Conservation (phyloP, 75 land plant genomes). For the Picea glauca region DNA sequence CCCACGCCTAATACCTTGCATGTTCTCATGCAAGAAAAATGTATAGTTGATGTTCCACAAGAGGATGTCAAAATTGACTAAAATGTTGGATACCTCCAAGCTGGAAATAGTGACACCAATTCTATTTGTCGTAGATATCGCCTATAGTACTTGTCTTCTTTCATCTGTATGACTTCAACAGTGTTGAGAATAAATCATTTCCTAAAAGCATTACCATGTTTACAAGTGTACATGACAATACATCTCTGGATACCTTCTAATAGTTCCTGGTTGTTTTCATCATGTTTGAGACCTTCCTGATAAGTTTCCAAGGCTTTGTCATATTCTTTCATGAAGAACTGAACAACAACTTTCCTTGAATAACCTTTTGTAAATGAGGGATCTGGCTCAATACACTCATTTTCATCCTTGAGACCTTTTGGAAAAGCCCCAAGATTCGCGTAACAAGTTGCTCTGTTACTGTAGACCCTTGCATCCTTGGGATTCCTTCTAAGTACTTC, state of each 20-base stretch:
- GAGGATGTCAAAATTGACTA: no score
- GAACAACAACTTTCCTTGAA: constrained; percentile 88
- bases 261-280: constrained; percentile 82
- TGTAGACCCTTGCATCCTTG: constrained; percentile 86
- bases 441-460: constrained; percentile 97
- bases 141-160: no score
- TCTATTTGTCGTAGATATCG: no score
- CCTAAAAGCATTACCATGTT: no score
- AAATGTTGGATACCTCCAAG: no score
- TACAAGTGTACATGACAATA: no score
- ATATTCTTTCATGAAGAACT: constrained; percentile 97
- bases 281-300: constrained; percentile 87
- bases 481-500: constrained; percentile 93
- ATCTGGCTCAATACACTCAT: constrained; percentile 94
- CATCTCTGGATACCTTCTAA: constrained; percentile 76
- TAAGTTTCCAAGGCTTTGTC: constrained; percentile 97
- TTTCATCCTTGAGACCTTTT: constrained; percentile 94
- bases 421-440: constrained; percentile 95
- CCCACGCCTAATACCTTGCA: no score
- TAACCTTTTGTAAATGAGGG: constrained; percentile 89
- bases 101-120: no score
- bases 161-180: no score
- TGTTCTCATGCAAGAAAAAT: no score
- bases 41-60: no score
- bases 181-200: no score